Base-by-base conservation (phyloP, 805 yeast genomes). In the Ogataea nitratoaversa region DNA sequence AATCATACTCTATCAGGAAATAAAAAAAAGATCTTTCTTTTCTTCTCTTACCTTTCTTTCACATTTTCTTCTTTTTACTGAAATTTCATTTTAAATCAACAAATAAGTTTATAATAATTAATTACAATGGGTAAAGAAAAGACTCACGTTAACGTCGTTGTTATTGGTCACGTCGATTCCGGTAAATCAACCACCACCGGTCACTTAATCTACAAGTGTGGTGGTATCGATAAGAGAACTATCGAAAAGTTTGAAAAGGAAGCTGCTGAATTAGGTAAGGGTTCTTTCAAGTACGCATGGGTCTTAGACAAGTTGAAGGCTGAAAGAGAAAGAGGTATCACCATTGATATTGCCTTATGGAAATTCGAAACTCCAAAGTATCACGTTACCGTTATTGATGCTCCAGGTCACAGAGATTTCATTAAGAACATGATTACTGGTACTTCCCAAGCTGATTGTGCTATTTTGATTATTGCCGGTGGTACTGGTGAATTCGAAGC, bases 91-190 rank as follows among this genome's bases (percentile, higher is more conserved):
- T 27, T 13, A 13, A 27, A 22, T 14, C n/a, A 34, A 34, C 6
- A 23, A 23, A 12, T 11, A 25, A 8, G 14, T 8, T 25, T 25
- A 8, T 25, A 25, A 25, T 25, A 8, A 25, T 25, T 25, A 25
- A 25, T 25, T 14, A 25, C 9, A 25, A 34, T 34, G 37, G 37
- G 37, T 34, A 34, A 34, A 19, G 37, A 34, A 37, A 90, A 91
- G 84, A 67, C 79, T 76, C 98, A 91, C 86, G 86, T 91, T 80
- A 91, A 91, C 96, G 95, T 83, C 52, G 89, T 84, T 25, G 88
- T 85, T 4, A 82, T 85, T 49, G 93, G 95, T 9, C 95, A 85
- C 59, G 91, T 85, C 6, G 95, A 85, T 60, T 86, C 91, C 0
- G 95, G 95, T 13, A 85, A 85, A 54, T 82, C 89, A 2, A 85